Conservation (phyloP, 352 stramenopile genomes). For the Globisporangium cystogenes region DNA sequence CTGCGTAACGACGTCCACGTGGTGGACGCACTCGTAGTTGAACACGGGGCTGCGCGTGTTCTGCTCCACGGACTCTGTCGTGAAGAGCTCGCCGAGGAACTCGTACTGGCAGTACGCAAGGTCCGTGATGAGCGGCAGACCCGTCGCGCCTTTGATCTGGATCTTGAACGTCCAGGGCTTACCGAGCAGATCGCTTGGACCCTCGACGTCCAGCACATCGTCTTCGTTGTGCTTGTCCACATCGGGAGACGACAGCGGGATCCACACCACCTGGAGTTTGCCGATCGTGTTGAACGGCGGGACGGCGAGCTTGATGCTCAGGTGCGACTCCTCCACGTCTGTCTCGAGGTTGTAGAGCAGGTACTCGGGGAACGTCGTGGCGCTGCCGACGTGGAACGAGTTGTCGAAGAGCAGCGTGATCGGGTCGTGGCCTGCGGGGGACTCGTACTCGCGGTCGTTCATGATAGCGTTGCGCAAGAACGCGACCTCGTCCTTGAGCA, state of each 20-base stretch:
- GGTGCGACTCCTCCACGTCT: slow-evolving; percentile 83
- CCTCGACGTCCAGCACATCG: slow-evolving; percentile 68
- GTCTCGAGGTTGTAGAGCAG: slow-evolving; percentile 91
- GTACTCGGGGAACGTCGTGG: slow-evolving; percentile 91
- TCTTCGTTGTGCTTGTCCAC: slow-evolving; percentile 60
- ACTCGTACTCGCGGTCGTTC: slow-evolving; percentile 84
- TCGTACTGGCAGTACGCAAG: slow-evolving; percentile 92
- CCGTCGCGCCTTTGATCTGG: slow-evolving; percentile 75
- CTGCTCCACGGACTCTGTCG: slow-evolving; percentile 88
- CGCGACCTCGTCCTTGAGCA: slow-evolving; percentile 83
- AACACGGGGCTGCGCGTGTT: slow-evolving; percentile 85
- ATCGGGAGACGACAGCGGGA: slow-evolving; percentile 74
- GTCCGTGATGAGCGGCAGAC: slow-evolving; percentile 86
- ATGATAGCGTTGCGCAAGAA: slow-evolving; percentile 91
- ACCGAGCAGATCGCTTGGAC: slow-evolving; percentile 70
- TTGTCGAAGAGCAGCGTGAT: slow-evolving; percentile 92
- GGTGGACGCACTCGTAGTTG: slow-evolving; percentile 87
- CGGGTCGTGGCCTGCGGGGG: slow-evolving; percentile 82
- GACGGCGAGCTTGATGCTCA: slow-evolving; percentile 89
- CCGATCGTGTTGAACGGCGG: slow-evolving; percentile 92
- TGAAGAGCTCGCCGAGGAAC: slow-evolving; percentile 90
- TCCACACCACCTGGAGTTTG: slow-evolving; percentile 89
- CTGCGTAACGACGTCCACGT: slow-evolving; percentile 81
- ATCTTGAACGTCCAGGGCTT: slow-evolving; percentile 90
- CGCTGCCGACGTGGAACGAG: slow-evolving; percentile 89